A percentile compares a stretch with the other conserved stretches of the same genome.
Evolutionary conservation across 1,284 basidiomycete species (phyloP).

Genomic region (Trametes versicolor): DNA sequence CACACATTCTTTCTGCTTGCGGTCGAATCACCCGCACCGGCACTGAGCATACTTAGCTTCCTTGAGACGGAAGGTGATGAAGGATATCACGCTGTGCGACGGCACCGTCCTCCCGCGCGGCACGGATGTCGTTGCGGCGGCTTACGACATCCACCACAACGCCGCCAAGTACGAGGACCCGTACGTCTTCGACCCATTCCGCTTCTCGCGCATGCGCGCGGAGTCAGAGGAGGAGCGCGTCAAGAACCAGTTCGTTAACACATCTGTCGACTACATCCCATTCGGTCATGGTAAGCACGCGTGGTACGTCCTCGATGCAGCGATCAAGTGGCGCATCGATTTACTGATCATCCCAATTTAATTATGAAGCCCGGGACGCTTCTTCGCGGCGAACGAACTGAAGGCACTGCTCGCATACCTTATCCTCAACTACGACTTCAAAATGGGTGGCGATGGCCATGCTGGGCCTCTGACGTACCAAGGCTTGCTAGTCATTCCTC

Average conservation of each 20-base stretch:
- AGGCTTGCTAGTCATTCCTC: not conserved
- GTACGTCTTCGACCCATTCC: conserved; percentile 51
- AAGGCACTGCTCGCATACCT: conserved; percentile 57
- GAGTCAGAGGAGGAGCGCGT: conserved; percentile 22
- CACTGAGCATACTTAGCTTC: not conserved
- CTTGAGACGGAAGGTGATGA: conserved; percentile 39
- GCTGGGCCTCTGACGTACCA: conserved; percentile 28
- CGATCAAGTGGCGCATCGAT: not conserved
- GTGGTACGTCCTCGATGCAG: conserved; percentile 48
- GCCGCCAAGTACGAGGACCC: conserved; percentile 50
- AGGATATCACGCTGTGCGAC: conserved; percentile 50
- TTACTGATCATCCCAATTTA: not conserved
- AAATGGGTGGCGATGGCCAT: conserved; percentile 45
- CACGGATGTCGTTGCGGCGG: conserved; percentile 50
- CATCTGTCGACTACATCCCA: conserved; percentile 48
- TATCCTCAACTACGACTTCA: conserved; percentile 55
- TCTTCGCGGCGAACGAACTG: conserved; percentile 56
- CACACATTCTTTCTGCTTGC: not conserved
- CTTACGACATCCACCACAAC: conserved; percentile 51
- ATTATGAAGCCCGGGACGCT: conserved; percentile 53
- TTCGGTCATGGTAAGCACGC: conserved; percentile 57
- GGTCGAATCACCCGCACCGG: not conserved
- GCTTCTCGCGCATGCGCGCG: conserved; percentile 53
- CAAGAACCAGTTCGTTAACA: conserved; percentile 46
- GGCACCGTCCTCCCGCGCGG: conserved; percentile 54